Conservation (phyloP, 768 basidiomycete species). For the Suillus plorans region DNA sequence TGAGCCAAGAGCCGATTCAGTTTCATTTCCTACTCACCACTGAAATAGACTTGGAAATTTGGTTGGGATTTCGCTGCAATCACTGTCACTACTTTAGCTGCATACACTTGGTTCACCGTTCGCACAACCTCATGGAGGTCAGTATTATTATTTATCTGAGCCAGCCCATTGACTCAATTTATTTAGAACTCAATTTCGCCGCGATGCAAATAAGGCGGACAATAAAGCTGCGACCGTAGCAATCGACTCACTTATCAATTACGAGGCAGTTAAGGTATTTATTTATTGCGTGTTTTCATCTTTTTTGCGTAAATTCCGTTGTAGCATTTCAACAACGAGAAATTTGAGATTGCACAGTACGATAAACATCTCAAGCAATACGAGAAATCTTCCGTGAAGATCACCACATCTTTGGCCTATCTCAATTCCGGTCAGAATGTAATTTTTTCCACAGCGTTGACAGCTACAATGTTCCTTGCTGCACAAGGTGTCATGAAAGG, state of each 20-base stretch:
- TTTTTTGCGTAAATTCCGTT: conserved; percentile 9
- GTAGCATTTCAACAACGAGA: conserved; percentile 97
- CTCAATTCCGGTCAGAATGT: conserved; percentile 97
- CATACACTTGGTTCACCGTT: conserved; percentile 97
- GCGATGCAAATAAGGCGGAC: conserved; percentile 94
- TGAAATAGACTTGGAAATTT: conserved; percentile 86
- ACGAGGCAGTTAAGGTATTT: conserved; percentile 94
- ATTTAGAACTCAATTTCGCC: conserved; percentile 83
- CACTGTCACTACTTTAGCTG: conserved; percentile 78
- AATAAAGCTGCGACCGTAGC: conserved; percentile 93
- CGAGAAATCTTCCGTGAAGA: conserved; percentile 90
- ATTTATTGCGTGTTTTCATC: not conserved
- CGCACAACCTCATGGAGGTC: conserved; percentile 96
- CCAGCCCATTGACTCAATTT: not conserved
- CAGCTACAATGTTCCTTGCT: conserved; percentile 93
- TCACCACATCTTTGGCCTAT: conserved; percentile 89
- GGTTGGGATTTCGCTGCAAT: conserved; percentile 97
- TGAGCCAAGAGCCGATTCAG: conserved; percentile 35
- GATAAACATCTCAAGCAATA: conserved; percentile 85
- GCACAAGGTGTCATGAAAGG: conserved; percentile 93
- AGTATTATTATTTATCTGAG: conserved; percentile 12
- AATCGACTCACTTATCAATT: conserved; percentile 96
- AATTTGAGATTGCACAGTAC: conserved; percentile 87
- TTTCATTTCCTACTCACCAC: conserved; percentile 2
- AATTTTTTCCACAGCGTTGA: conserved; percentile 93